A percentile compares a stretch with the other conserved stretches of the same genome.
These are phyloP conservation scores for Tolypocladium pustulatum DNA, from an alignment of 2,329 filamentous ascomycete genomes.

Conservation along the genomic window DNA sequence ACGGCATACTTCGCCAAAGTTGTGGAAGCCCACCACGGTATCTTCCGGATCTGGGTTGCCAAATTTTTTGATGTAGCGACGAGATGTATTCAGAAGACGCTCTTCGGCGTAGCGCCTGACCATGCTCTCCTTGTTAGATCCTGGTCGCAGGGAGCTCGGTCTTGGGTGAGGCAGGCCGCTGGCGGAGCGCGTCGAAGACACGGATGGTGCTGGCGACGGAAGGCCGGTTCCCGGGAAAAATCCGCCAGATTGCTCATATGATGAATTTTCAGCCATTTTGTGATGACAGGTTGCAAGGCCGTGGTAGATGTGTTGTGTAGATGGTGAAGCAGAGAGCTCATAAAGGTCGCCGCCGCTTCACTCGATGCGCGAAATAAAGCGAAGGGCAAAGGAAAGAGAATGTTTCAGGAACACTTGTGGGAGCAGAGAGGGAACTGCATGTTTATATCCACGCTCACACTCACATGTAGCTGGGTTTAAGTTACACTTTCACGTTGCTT, in stretches of 20 bases:
- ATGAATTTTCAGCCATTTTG: background rate
- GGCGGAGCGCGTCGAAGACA: conserved; percentile 27
- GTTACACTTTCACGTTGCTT: background rate
- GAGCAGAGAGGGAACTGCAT: background rate
- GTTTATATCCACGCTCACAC: background rate
- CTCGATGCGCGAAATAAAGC: background rate
- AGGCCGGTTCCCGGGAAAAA: conserved; percentile 37
- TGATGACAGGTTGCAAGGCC: background rate
- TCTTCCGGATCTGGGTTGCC: conserved; percentile 33
- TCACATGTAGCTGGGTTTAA: background rate
- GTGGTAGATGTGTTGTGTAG: background rate
- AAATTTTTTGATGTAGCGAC: conserved; percentile 52
- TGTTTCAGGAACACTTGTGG: background rate
- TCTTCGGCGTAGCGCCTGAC: conserved; percentile 47
- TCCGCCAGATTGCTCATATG: conserved; percentile 30
- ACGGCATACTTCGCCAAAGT: conserved; percentile 58
- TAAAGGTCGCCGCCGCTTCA: too few species aligned
- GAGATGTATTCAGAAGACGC: conserved; percentile 40
- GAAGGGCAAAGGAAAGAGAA: background rate
- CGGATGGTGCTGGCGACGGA: conserved; percentile 45
- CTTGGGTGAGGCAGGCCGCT: conserved; percentile 45
- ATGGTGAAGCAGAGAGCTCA: background rate
- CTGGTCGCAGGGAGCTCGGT: conserved; percentile 38
- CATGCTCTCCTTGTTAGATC: conserved; percentile 49
- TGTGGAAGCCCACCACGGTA: conserved; percentile 41